Base-by-base conservation (phyloP, 106 monocot species). In the Chionographis japonica region DNA sequence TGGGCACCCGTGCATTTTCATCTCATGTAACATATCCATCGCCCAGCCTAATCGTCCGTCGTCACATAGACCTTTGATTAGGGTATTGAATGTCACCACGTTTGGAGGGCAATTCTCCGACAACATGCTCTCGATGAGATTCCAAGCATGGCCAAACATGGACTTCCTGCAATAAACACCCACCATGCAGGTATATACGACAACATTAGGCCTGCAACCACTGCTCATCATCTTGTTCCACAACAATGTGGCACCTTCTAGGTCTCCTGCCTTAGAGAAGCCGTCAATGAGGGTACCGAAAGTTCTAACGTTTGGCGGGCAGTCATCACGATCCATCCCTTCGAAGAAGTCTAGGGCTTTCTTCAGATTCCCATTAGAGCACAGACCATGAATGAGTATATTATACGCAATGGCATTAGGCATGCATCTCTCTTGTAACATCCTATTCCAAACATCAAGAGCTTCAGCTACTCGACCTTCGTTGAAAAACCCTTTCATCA, bases 161-260 rank as follows among this genome's bases (percentile, higher is more conserved):
- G 37, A 70, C 52, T 61, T 78, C 77, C 80, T 81, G 66, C 95
- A 95, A 58, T 86, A 70, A 7, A 69, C 72, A 64, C 82, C 78
- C n/a, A 91, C 77, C 95, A 95, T 91, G 61, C 77, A 79, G 3
- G 95, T 91, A 51, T 83, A 91, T 3, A 84, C 81, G 20, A 95
- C 61, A 14, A 84, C 88, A 84, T 88, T 95, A 12, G 91, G 91
- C 53, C 61, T 84, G 81, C 85, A 86, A 75, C 91, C 81, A 50
- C 68, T 71, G 74, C 15, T 65, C 62, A 81, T 81, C 95, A 95
- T 95, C 72, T 46, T 78, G 54, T 91, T 84, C 90, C 91, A 95
- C 46, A 79, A 61, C 17, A 42, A 68, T 3, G 61, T 70, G 14
- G 95, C 85, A 39, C 72, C 61, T 67, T 84, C 75, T 8, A 86